A percentile compares a stretch with the other conserved stretches of the same genome.
Evolutionary conservation across 192 early-diverging fungal species (phyloP).

Genomic region (Umbelopsis vinacea): DNA sequence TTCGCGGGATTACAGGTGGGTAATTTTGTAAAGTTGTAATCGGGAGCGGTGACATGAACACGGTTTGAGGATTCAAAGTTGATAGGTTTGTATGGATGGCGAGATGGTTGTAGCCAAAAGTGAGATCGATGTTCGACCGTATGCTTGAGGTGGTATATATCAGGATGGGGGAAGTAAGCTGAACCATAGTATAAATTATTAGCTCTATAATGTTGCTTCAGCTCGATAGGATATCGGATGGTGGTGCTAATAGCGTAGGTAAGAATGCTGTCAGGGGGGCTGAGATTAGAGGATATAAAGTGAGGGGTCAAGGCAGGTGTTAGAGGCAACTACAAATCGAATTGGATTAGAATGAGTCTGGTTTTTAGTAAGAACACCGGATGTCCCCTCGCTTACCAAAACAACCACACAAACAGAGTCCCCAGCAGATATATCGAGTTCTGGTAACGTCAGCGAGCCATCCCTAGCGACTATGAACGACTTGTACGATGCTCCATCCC

Average conservation of each 20-base stretch:
- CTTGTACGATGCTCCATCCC: slow-evolving; percentile 36
- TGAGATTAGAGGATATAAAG: slow-evolving; percentile 23
- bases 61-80: slow-evolving; percentile 30
- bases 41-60: slow-evolving; percentile 16
- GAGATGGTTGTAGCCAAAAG: slow-evolving; percentile 35
- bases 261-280: slow-evolving; percentile 33
- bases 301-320: slow-evolving; percentile 31
- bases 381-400: slow-evolving; percentile 23
- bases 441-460: slow-evolving; percentile 28
- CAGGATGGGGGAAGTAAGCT: slow-evolving; percentile 31
- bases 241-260: slow-evolving; percentile 27
- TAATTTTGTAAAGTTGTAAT: background rate
- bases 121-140: slow-evolving; percentile 35
- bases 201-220: slow-evolving; percentile 30
- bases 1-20: slow-evolving; percentile 9
- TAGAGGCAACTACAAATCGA: slow-evolving; percentile 24
- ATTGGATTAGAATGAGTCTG: too few relatives aligned
- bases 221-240: slow-evolving; percentile 24
- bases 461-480: slow-evolving; percentile 30
- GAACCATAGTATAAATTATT: slow-evolving; percentile 37
- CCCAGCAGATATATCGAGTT: slow-evolving; percentile 24
- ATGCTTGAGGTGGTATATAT: slow-evolving; percentile 30
- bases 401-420: slow-evolving; percentile 34
- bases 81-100: slow-evolving; percentile 30
- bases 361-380: too few relatives aligned